Base-by-base conservation (phyloP, 2,329 filamentous ascomycete species). In the Arthrobotrys megalospora region DNA sequence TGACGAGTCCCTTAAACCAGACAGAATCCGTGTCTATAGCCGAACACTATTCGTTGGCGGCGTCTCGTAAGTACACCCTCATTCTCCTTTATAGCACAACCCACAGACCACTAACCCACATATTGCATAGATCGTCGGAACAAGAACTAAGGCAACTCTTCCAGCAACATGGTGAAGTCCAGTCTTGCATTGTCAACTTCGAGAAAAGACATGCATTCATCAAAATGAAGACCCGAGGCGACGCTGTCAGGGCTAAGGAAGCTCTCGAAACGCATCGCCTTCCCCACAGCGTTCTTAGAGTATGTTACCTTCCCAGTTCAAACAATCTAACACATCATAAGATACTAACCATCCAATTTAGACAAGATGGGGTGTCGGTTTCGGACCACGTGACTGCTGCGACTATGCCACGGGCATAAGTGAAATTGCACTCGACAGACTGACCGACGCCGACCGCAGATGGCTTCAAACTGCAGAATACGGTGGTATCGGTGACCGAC, bases 171-270 rank as follows among this genome's bases (percentile, higher is more conserved):
- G 96, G 96, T 76, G 87, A 91, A 66, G 96, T 99, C 3, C 96
- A 99, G 85, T 97, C 95, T 0, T 98, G 95, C 85, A 99, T 99
- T 80, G 94, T 97, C 81, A 98, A 99, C 86, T 92, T 93, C 82
- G 96, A 99, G 83, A 99, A 98, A 86, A 92, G 96, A 16, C 96
- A 99, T 85, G 96, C 96, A 5, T 99, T 99, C 84, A 95, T 99
- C 82, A 99, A 99, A 86, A 99, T 99, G 96, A 89, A 96, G 81
- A 96, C 90, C 80, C 93, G 96, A 43, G 88, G 90, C 79, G 93
- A 97, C 84, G 95, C 96, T 12, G 88, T 97, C 76, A 87, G 84
- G 79, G 96, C 96, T 63, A 96, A 96, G 83, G 89, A 92, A 43
- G 93, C 91, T 64, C 97, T 98, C 90, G 94, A 97, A 84, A 90